These are phyloP conservation scores for Yamadazyma blattariae DNA, from an alignment of 1,139 yeast genomes.

Conservation along the genomic window DNA sequence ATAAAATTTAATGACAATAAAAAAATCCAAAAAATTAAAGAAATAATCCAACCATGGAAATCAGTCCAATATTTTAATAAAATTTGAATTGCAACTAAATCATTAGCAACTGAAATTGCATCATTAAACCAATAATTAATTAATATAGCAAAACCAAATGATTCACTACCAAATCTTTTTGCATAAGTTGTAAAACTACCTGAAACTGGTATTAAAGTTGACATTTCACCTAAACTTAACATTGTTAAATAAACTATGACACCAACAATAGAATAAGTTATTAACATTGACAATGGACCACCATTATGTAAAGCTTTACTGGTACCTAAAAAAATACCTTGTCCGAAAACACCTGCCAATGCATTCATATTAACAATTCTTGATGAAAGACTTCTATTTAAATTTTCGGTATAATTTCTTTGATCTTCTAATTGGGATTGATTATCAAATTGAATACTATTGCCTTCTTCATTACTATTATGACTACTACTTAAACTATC, in stretches of 20 bases:
- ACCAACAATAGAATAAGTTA: slow-evolving; percentile 60
- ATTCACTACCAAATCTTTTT: slow-evolving; percentile 57
- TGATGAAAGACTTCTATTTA: slow-evolving; percentile 44
- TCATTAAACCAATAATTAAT: slow-evolving; percentile 67
- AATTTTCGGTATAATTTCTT: slow-evolving; percentile 22
- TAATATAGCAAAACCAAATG: slow-evolving; percentile 61
- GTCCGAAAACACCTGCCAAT: slow-evolving; percentile 65
- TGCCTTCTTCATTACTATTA: too few relatives aligned
- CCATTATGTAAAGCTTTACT: slow-evolving; percentile 58
- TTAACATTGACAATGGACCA: slow-evolving; percentile 62
- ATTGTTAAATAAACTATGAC: slow-evolving; percentile 56
- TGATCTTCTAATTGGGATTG: slow-evolving; percentile 2
- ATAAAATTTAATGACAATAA: slow-evolving; percentile 50
- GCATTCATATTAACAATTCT: slow-evolving; percentile 63
- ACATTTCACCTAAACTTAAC: slow-evolving; percentile 65
- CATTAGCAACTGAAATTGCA: slow-evolving; percentile 61
- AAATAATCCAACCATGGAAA: slow-evolving; percentile 55
- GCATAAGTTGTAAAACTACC: slow-evolving; percentile 65
- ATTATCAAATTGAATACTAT: too few relatives aligned
- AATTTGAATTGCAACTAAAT: slow-evolving; percentile 57
- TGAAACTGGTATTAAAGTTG: slow-evolving; percentile 57
- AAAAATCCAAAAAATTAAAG: slow-evolving; percentile 58
- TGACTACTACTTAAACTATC: too few relatives aligned
- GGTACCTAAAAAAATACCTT: slow-evolving; percentile 66
- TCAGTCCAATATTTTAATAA: slow-evolving; percentile 63